Evolutionary conservation across 1,284 basidiomycete genomes (phyloP), one percentile per base, ranked within the genome.

Genomic region (Hemileia vastatrix): DNA sequence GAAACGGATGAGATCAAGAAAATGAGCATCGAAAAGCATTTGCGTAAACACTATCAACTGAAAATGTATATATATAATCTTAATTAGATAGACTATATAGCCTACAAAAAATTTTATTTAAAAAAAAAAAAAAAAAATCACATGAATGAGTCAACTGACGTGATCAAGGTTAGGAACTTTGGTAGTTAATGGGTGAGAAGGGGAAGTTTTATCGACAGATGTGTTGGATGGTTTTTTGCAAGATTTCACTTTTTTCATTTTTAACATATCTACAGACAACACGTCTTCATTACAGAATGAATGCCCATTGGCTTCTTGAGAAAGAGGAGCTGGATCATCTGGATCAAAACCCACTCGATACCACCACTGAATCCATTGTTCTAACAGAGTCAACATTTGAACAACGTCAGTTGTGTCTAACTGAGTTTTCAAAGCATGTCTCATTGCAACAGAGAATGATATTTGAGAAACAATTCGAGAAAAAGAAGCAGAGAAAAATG

Each of bases 321-420:
- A 13, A 4, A 15, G 43, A 9, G 15, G 15, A 44, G 15, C 43
- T 18, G 43, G 15, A 44, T 21, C 32, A 11, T 27, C 15, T 33
- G 45, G 40, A 48, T 44, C 36, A 45, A 58, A 36, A 21, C 49
- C 57, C 23, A 32, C 49, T 19, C 43, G 18, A 23, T 33, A 6
- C 57, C 57, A 59, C 57, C 57, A 59, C n/a, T 43, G 21, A 9
- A 59, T 45, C 57, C 57, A 59, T 40, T 59, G 21, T 15, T 59
- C 32, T 21, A 59, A 23, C 3, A 59, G 24, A 9, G 33, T 15
- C 13, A 59, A 59, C 24, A 59, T 21, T 21, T 40, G 18, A 4
- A 49, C 11, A 24, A 59, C 50, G 2, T 59, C 57, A 8, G 24
- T 44, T 24, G 57, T 51, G 32, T 24, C 44, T 36, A 59, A 52